These are phyloP conservation scores for Colletotrichum cereale DNA, from an alignment of 2,329 filamentous ascomycete species.

Conservation along the genomic window DNA sequence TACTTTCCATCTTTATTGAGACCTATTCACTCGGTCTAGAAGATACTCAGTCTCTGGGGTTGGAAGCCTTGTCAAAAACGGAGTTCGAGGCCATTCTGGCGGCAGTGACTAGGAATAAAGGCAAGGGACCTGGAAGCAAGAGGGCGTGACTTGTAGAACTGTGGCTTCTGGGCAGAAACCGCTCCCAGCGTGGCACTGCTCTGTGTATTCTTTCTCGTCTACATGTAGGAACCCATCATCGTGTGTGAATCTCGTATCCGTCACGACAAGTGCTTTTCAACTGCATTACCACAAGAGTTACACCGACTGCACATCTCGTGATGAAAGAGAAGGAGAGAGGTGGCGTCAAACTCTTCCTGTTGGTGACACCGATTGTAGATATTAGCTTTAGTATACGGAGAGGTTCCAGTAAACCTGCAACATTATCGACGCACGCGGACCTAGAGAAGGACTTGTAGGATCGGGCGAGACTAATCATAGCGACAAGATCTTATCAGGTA, in stretches of 20 bases:
- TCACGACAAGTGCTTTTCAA: neutral
- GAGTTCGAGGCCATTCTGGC: neutral
- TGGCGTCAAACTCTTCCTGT: neutral
- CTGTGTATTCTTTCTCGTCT: neutral
- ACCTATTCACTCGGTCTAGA: neutral
- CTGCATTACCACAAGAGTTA: neutral
- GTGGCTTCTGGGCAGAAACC: neutral
- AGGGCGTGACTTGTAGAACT: no score
- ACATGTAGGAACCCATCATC: neutral
- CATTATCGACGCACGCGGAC: neutral
- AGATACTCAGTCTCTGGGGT: neutral
- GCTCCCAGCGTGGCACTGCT: neutral
- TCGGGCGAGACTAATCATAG: no score
- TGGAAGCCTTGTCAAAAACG: neutral
- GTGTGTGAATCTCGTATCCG: neutral
- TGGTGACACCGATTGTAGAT: no score
- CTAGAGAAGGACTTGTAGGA: neutral
- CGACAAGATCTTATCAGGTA: no score
- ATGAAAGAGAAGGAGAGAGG: neutral
- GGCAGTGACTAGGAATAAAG: neutral
- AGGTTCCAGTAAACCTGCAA: neutral
- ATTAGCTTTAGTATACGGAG: neutral
- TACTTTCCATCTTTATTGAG: neutral
- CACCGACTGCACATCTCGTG: no score
- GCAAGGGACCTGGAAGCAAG: neutral